Percentiles rank a stretch among this genome's conserved stretches.
These are phyloP conservation scores for Endoconidiophora laricicola DNA, from an alignment of 2,329 filamentous ascomycete species.

Conservation along the genomic window DNA sequence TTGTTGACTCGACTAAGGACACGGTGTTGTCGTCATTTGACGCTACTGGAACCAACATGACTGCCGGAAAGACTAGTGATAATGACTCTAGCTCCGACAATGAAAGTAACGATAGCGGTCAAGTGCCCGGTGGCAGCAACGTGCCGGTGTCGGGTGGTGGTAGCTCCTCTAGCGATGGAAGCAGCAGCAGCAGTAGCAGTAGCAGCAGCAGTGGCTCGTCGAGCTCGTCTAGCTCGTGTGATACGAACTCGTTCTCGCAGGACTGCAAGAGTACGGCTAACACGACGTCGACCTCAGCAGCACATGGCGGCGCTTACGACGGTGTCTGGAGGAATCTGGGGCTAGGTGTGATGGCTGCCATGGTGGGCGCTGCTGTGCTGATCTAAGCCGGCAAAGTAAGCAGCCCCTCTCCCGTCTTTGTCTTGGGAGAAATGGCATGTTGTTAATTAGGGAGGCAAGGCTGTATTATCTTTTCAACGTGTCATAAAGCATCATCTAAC, in stretches of 20 bases:
- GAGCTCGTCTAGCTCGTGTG: conserved; percentile 2
- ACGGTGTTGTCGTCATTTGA: conserved; percentile 65
- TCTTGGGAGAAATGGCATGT: too few relatives aligned
- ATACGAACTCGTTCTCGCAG: conserved; percentile 12
- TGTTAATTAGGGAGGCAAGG: too few relatives aligned
- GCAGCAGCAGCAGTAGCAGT: background rate
- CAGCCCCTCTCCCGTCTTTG: too few relatives aligned
- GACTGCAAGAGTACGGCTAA: conserved; percentile 4
- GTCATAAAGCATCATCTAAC: background rate
- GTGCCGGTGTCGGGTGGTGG: conserved; percentile 2
- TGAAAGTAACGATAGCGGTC: conserved; percentile 11
- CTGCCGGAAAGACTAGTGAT: conserved; percentile 21
- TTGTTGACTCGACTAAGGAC: conserved; percentile 56
- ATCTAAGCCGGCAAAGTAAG: background rate
- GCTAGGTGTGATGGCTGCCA: background rate
- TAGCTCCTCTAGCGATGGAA: conserved; percentile 2
- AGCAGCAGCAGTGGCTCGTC: conserved; percentile 10
- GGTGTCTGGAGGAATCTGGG: background rate
- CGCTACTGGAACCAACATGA: conserved; percentile 66
- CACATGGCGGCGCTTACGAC: background rate
- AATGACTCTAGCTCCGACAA: conserved; percentile 13
- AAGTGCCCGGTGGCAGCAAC: conserved; percentile 14
- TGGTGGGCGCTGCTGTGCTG: background rate
- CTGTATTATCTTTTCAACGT: background rate
- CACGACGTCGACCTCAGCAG: background rate